Conservation (phyloP, 2,329 filamentous ascomycete genomes). For the Neopestalotiopsis clavispora region DNA sequence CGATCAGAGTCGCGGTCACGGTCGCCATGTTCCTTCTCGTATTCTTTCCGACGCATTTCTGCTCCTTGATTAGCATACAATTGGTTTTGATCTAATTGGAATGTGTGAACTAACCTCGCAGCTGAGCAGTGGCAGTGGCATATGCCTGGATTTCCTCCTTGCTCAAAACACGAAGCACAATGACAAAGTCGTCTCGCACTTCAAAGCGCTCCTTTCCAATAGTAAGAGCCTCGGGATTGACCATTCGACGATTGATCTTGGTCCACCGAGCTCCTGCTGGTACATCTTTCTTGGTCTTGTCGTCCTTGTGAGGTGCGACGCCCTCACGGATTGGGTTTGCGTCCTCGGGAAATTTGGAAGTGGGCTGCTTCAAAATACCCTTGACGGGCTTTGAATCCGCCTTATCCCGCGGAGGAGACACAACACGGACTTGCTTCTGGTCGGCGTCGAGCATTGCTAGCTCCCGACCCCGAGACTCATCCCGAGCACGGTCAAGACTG, state of each 20-base stretch:
- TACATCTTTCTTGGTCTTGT: slow-evolving; percentile 74
- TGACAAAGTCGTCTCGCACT: slow-evolving; percentile 90
- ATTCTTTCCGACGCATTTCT: slow-evolving; percentile 48
- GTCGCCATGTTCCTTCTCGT: slow-evolving; percentile 35
- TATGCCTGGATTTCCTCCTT: slow-evolving; percentile 91
- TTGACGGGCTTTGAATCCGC: slow-evolving; percentile 73
- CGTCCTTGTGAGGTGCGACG: slow-evolving; percentile 91
- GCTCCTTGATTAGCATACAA: slow-evolving; percentile 33
- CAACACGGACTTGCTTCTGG: slow-evolving; percentile 65
- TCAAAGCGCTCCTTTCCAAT: slow-evolving; percentile 91
- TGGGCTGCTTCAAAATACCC: slow-evolving; percentile 85
- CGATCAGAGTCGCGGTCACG: slow-evolving; percentile 24
- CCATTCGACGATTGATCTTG: slow-evolving; percentile 85
- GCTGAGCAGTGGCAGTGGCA: slow-evolving; percentile 78
- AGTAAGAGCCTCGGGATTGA: slow-evolving; percentile 87
- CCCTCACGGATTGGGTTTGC: slow-evolving; percentile 83
- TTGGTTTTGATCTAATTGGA: slow-evolving; percentile 29
- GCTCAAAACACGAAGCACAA: slow-evolving; percentile 84
- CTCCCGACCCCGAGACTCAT: slow-evolving; percentile 49
- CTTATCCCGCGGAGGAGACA: slow-evolving; percentile 71
- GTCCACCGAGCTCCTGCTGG: slow-evolving; percentile 87
- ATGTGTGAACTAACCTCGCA: slow-evolving; percentile 69
- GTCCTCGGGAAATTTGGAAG: slow-evolving; percentile 84
- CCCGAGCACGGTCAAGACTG: slow-evolving; percentile 21
- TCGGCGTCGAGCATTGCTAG: slow-evolving; percentile 31